Base-by-base conservation (phyloP, 2,329 filamentous ascomycete genomes). In the Tolypocladium inflatum region DNA sequence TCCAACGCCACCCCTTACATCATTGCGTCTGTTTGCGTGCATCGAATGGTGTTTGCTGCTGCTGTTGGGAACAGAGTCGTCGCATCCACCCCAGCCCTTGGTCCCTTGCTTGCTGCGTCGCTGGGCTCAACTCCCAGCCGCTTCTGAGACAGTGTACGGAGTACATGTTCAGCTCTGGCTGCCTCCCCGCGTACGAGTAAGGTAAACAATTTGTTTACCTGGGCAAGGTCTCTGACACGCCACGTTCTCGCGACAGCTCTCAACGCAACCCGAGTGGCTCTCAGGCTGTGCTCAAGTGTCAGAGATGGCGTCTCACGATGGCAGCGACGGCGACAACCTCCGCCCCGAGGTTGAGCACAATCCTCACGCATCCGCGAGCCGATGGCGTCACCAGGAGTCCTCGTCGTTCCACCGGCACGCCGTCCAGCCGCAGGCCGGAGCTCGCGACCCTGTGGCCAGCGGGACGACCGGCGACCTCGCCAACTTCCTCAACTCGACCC, bases 371-470 rank as follows among this genome's bases (percentile, higher is more conserved):
- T 86, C 83, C 10, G 65, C 77, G 45, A 84, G 74, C 66, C 75
- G 75, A 64, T 87, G 84, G 84, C 80, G 84, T 57, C 84, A 87
- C 66, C 81, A 86, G 67, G 84, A 87, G 67, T 86, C 84, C 1
- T 74, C 74, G 15, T 74, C 81, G 39, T 87, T 77, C 66, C 76
- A 77, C 55, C 76, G 76, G 55, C 73, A 79, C 66, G 81, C 80
- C 39, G 75, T 60, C 21, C 64, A 68, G 38, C 61, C 62, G 15
- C 63, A 63, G 39, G 65, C 61, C 42, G 58, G 66, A 37, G 66
- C 67, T 35, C 69, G 70, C 59, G 68, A 70, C 45, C 67, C 68
- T 52, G 62, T 66, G 64, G 59, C 72, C 74, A 58, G 41, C 62
- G 70, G 73, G 58, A 73, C 73, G 58, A 80, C 80, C 35, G 74